A percentile compares a stretch with the other conserved stretches of the same genome.
These are phyloP conservation scores for Penicillium pancosmium DNA, from an alignment of 495 filamentous ascomycete species.

Conservation along the genomic window DNA sequence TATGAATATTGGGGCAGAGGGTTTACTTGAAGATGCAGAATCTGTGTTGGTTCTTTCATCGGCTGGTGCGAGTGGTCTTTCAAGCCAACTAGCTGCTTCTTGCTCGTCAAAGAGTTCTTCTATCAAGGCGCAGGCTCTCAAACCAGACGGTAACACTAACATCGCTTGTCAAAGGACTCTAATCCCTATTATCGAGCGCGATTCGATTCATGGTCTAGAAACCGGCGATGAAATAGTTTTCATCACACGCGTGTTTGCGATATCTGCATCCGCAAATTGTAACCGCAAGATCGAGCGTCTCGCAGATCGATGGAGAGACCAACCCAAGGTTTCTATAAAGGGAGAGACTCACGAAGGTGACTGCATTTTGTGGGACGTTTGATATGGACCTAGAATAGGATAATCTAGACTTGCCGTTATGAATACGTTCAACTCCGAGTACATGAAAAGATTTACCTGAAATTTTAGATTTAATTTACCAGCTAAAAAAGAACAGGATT, in stretches of 20 bases:
- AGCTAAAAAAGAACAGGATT: background rate
- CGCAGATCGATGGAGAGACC: conserved; percentile 14
- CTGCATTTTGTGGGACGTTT: background rate
- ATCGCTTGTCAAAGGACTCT: conserved; percentile 10
- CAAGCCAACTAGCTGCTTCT: background rate
- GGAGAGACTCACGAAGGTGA: background rate
- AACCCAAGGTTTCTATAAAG: background rate
- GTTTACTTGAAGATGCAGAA: background rate
- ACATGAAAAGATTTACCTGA: too few relatives aligned
- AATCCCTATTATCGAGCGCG: conserved; percentile 10
- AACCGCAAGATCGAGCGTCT: background rate
- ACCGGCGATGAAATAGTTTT: conserved; percentile 5
- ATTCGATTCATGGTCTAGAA: conserved; percentile 2
- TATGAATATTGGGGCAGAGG: conserved; percentile 3
- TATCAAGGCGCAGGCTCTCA: background rate
- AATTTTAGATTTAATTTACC: background rate
- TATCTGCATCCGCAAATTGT: conserved; percentile 9
- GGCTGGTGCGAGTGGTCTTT: conserved; percentile 9
- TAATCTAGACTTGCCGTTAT: too few relatives aligned
- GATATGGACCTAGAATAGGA: background rate
- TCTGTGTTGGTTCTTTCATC: conserved; percentile 13
- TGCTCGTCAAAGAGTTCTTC: background rate
- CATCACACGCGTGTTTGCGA: conserved; percentile 12
- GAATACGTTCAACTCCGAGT: too few relatives aligned
- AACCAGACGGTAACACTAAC: conserved; percentile 19